A percentile compares a stretch with the other conserved stretches of the same genome.
Conservation (phyloP, 192 early-diverging fungal genomes). For the Lunasporangiospora selenospora region DNA sequence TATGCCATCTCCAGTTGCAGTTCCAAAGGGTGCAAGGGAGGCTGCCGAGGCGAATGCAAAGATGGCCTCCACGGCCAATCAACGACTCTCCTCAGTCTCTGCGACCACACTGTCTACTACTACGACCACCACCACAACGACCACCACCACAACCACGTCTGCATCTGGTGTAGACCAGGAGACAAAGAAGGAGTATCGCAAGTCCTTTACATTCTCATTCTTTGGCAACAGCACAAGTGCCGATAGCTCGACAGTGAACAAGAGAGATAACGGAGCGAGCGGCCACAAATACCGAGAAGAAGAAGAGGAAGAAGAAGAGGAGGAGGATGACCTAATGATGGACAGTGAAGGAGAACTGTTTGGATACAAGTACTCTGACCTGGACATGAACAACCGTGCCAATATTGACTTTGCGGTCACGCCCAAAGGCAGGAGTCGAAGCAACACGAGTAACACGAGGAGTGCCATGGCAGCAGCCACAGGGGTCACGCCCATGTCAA, state of each 20-base stretch:
- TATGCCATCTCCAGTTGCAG: slow-evolving; percentile 7
- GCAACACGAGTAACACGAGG: too few species aligned
- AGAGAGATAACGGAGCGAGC: slow-evolving; percentile 1
- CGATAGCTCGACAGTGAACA: not conserved
- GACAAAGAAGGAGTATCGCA: slow-evolving; percentile 21
- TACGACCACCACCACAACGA: too few species aligned
- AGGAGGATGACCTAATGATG: slow-evolving; percentile 23
- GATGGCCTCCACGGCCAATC: slow-evolving; percentile 1
- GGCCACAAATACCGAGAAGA: too few species aligned
- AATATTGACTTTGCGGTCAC: slow-evolving; percentile 21
- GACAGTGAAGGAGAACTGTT: slow-evolving; percentile 29
- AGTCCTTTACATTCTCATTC: slow-evolving; percentile 35
- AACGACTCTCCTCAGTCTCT: too few species aligned
- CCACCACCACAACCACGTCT: too few species aligned
- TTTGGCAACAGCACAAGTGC: slow-evolving; percentile 13
- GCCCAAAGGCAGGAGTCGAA: too few species aligned
- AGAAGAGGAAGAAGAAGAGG: slow-evolving; percentile 3
- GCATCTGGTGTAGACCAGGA: slow-evolving; percentile 2
- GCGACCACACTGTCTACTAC: too few species aligned
- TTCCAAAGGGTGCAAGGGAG: slow-evolving; percentile 14
- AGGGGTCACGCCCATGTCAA: not conserved
- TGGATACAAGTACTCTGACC: slow-evolving; percentile 16
- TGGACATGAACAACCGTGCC: slow-evolving; percentile 3
- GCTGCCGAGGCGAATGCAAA: slow-evolving; percentile 27
- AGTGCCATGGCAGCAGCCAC: not conserved